These are phyloP conservation scores for Arthrobotrys pseudoclavata DNA, from an alignment of 2,329 filamentous ascomycete genomes.

Conservation along the genomic window DNA sequence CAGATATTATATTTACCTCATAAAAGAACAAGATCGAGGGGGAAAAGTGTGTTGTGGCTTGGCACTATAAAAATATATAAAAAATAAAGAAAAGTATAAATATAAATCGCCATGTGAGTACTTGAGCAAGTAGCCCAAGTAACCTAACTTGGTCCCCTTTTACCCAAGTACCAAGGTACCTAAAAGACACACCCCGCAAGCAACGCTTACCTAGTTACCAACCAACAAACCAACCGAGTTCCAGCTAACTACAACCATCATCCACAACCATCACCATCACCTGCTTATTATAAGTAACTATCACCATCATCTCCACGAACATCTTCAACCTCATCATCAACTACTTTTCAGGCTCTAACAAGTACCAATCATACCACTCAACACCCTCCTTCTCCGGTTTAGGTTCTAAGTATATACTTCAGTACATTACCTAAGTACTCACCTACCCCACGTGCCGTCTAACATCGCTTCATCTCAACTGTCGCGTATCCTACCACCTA, in stretches of 20 bases:
- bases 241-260: not conserved
- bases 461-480: slow-evolving; percentile 10
- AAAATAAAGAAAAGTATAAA: too few species aligned
- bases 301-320: slow-evolving; percentile 20
- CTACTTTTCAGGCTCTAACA: not conserved
- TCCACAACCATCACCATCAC: slow-evolving; percentile 28
- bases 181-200: too few species aligned
- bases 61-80: not conserved
- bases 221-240: too few species aligned
- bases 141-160: too few species aligned
- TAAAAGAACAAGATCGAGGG: too few species aligned
- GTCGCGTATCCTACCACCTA: not conserved
- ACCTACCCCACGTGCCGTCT: slow-evolving; percentile 36
- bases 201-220: too few species aligned
- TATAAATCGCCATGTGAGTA: too few species aligned
- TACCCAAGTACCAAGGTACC: not conserved
- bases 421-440: too few species aligned
- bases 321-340: not conserved
- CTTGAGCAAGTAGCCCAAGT: too few species aligned
- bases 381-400: not conserved
- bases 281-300: too few species aligned
- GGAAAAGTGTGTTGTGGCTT: not conserved
- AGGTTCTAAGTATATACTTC: not conserved
- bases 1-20: not conserved
- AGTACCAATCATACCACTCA: too few species aligned